These are phyloP conservation scores for Neonectria hederae DNA, from an alignment of 2,329 filamentous ascomycete genomes.

Conservation along the genomic window DNA sequence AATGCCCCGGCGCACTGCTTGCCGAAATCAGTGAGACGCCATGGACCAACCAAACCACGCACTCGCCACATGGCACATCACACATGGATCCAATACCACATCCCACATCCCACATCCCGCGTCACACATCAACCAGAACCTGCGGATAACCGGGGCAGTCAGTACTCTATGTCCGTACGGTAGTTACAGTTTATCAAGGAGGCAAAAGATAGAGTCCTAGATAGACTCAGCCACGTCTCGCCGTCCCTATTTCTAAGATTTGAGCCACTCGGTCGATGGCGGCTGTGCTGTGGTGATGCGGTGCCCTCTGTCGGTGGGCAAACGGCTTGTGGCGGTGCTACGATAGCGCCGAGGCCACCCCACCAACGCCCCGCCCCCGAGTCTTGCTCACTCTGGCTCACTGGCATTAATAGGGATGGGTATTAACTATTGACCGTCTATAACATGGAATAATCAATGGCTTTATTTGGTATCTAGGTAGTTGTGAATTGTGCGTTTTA, in stretches of 20 bases:
- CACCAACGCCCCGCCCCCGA: neutral
- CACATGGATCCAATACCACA: neutral
- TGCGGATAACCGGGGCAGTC: constrained; percentile 3
- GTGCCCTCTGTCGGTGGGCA: neutral
- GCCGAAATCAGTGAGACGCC: neutral
- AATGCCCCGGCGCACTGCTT: neutral
- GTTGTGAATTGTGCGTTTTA: too few species aligned
- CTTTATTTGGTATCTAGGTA: too few species aligned
- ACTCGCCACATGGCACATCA: neutral
- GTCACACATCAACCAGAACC: neutral
- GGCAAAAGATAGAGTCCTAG: neutral
- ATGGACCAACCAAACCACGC: neutral
- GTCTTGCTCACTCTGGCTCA: neutral
- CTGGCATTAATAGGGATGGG: neutral
- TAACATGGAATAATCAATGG: too few species aligned
- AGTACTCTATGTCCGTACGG: neutral
- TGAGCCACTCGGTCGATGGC: neutral
- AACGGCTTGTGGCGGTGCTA: neutral
- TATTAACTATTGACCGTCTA: too few species aligned
- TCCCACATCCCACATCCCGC: neutral
- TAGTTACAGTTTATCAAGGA: neutral
- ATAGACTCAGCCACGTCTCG: neutral
- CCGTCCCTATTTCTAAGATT: neutral
- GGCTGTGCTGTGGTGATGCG: neutral
- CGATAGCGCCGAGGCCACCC: neutral